phyloP scores from a whole-genome alignment of 441 rosid species.

The Adansonia gregorii region DNA sequence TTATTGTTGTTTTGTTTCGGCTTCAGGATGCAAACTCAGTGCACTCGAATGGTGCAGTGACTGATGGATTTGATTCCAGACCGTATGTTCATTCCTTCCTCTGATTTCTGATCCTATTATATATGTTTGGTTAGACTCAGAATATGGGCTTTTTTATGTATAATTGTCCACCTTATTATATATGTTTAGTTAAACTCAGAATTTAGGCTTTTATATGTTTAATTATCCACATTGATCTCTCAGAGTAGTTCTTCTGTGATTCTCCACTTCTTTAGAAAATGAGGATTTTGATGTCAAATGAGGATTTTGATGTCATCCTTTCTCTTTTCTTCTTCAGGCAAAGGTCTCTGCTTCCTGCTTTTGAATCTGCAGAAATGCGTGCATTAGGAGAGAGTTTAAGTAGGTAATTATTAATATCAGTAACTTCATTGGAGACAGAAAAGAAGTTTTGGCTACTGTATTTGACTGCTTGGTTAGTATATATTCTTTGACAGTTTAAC shows the following conservation, averaged over 20 bases:
- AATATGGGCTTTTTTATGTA: background rate
- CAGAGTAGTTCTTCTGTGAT: background rate
- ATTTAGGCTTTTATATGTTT: slow-evolving; percentile 5
- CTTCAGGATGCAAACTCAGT: slow-evolving; percentile 48
- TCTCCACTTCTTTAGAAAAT: background rate
- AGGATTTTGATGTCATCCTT: slow-evolving; percentile 23
- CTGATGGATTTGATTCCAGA: slow-evolving; percentile 50
- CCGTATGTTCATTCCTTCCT: slow-evolving; percentile 51
- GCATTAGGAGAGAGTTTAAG: slow-evolving; percentile 82
- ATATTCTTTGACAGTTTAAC: slow-evolving; percentile 20
- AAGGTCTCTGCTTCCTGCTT: slow-evolving; percentile 80
- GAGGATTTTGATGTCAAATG: slow-evolving; percentile 24
- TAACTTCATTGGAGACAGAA: slow-evolving; percentile 8
- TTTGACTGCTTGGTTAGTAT: background rate
- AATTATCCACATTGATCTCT: background rate
- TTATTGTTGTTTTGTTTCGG: slow-evolving; percentile 11
- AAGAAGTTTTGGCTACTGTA: slow-evolving; percentile 19
- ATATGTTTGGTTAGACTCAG: background rate
- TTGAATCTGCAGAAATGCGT: slow-evolving; percentile 84
- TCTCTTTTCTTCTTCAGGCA: slow-evolving; percentile 46
- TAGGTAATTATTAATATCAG: slow-evolving; percentile 50
- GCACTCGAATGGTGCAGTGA: slow-evolving; percentile 42
- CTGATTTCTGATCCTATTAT: background rate
- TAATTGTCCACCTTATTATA: background rate
- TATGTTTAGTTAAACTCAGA: background rate